These are phyloP conservation scores for Musa beccarii DNA, from an alignment of 176 grass and related monocot species.

Conservation along the genomic window DNA sequence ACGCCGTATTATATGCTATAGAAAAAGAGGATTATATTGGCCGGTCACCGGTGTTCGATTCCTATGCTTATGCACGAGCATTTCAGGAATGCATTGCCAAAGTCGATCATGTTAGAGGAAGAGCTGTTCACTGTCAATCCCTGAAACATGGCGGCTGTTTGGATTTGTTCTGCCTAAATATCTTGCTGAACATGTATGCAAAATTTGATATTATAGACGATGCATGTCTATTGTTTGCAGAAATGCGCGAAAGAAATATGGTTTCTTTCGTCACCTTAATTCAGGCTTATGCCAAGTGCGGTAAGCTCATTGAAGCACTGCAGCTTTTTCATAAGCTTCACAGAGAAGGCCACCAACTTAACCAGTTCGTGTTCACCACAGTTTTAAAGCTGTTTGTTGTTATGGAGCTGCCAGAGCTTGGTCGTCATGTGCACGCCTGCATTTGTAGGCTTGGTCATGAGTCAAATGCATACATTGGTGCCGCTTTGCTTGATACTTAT, in stretches of 20 bases:
- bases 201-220: constrained; percentile 10
- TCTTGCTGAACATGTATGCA: constrained; percentile 31
- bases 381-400: constrained; percentile 20
- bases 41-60: constrained; percentile 8
- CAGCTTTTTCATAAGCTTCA: constrained; percentile 23
- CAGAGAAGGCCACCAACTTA: constrained; percentile 32
- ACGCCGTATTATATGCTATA: neutral
- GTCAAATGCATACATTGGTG: constrained; percentile 20
- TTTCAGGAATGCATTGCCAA: constrained; percentile 18
- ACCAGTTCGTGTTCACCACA: constrained; percentile 23
- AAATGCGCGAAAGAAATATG: constrained; percentile 28
- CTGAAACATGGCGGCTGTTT: constrained; percentile 24
- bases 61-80: constrained; percentile 21
- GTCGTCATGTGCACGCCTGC: constrained; percentile 10
- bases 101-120: constrained; percentile 2
- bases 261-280: constrained; percentile 36
- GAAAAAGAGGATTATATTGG: constrained; percentile 13
- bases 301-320: constrained; percentile 12
- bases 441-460: constrained; percentile 24
- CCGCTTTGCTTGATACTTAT: constrained; percentile 23
- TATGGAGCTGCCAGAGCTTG: constrained; percentile 15
- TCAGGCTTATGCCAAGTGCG: constrained; percentile 9
- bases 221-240: constrained; percentile 22
- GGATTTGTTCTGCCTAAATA: constrained; percentile 27
- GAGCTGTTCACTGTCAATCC: constrained; percentile 19